Conservation (phyloP, 2,329 filamentous ascomycete genomes). For the Paradendryphiella salina region DNA sequence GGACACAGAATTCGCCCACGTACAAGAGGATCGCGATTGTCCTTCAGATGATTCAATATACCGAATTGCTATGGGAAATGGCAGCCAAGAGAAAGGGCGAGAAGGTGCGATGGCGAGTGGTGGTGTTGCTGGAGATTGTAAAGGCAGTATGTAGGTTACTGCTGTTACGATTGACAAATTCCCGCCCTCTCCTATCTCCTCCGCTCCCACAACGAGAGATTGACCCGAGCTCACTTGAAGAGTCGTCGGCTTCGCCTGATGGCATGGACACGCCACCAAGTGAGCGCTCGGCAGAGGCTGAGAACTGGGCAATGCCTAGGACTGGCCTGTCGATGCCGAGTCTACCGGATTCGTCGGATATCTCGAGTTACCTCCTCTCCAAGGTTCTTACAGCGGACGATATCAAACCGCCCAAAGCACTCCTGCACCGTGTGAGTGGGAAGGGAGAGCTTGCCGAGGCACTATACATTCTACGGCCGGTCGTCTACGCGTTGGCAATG, state of each 20-base stretch:
- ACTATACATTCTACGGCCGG: slow-evolving; percentile 86
- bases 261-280: slow-evolving; percentile 54
- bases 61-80: slow-evolving; percentile 97
- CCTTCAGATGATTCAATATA: slow-evolving; percentile 90
- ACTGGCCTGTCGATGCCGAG: slow-evolving; percentile 84
- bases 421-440: slow-evolving; percentile 75
- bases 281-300: slow-evolving; percentile 48
- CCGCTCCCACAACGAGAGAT: slow-evolving; percentile 84
- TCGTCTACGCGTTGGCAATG: slow-evolving; percentile 83
- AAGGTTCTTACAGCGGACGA: slow-evolving; percentile 95
- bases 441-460: slow-evolving; percentile 84
- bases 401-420: slow-evolving; percentile 85
- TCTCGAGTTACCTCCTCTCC: slow-evolving; percentile 82
- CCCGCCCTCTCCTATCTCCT: slow-evolving; percentile 78
- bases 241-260: slow-evolving; percentile 50
- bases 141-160: slow-evolving; percentile 85
- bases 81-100: slow-evolving; percentile 84
- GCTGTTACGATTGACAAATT: slow-evolving; percentile 79
- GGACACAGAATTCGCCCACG: slow-evolving; percentile 63
- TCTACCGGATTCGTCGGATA: slow-evolving; percentile 78
- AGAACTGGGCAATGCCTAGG: slow-evolving; percentile 86
- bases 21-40: slow-evolving; percentile 82
- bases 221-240: slow-evolving; percentile 65
- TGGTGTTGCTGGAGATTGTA: slow-evolving; percentile 80
- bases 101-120: slow-evolving; percentile 78